These are phyloP conservation scores for Cladophialophora psammophila DNA, from an alignment of 2,329 filamentous ascomycete genomes.

Conservation along the genomic window DNA sequence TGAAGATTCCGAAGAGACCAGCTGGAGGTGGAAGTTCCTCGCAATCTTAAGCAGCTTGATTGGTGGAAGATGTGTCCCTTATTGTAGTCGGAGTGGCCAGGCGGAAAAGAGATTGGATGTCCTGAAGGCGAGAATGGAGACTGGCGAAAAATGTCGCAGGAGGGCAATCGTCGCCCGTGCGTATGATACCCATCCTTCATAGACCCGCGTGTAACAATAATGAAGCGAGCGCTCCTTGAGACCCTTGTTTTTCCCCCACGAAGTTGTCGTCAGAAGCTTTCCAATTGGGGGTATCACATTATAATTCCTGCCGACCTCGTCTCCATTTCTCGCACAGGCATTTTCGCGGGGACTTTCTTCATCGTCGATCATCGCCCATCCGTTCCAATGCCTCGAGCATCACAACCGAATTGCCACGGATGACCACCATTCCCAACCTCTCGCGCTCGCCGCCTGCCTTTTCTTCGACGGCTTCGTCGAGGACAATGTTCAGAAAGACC, in stretches of 20 bases:
- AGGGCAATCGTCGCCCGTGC: neutral
- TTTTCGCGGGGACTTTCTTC: constrained; percentile 4
- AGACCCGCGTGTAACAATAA: constrained; percentile 5
- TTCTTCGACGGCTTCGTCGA: constrained; percentile 96
- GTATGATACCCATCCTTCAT: neutral
- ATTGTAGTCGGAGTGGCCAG: neutral
- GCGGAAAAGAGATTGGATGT: neutral
- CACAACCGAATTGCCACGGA: constrained; percentile 96
- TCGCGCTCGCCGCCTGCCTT: constrained; percentile 90
- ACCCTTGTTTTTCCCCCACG: neutral
- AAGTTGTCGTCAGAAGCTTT: neutral
- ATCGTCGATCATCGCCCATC: constrained; percentile 39
- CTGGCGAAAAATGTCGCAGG: neutral
- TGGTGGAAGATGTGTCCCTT: neutral
- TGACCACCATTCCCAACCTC: constrained; percentile 91
- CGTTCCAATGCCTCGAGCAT: constrained; percentile 75
- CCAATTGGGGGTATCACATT: neutral
- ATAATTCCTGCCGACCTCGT: neutral
- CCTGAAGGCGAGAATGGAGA: neutral
- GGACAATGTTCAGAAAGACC: constrained; percentile 98
- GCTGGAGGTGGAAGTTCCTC: constrained; percentile 4
- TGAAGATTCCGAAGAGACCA: constrained; percentile 19
- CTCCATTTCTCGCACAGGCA: neutral
- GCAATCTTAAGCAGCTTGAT: neutral
- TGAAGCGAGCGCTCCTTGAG: neutral